Evolutionary conservation across 805 yeast species (phyloP).

Genomic region (Monosporozyma siamensis): DNA sequence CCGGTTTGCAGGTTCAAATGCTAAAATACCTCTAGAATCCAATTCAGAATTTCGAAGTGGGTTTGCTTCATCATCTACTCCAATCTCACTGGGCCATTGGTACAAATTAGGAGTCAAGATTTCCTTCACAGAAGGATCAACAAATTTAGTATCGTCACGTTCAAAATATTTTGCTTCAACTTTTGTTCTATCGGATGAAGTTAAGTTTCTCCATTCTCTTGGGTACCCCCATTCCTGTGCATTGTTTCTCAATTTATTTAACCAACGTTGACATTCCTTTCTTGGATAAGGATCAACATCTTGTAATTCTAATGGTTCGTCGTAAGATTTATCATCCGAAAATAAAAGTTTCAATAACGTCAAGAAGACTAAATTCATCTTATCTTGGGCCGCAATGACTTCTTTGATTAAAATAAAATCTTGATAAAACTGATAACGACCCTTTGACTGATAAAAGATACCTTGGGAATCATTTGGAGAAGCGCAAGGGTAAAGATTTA

Average conservation of each 20-base stretch:
- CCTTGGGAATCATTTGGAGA: slow-evolving; percentile 12
- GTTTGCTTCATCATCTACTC: slow-evolving; percentile 8
- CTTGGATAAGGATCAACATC: slow-evolving; percentile 8
- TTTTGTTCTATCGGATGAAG: slow-evolving; percentile 2
- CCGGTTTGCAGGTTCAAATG: slow-evolving; percentile 14
- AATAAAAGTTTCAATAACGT: slow-evolving; percentile 14
- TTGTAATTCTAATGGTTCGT: slow-evolving; percentile 12
- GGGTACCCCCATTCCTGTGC: slow-evolving; percentile 24
- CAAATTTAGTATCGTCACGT: slow-evolving; percentile 11
- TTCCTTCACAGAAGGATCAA: slow-evolving; percentile 13
- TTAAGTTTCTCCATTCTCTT: slow-evolving; percentile 16
- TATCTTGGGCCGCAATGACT: slow-evolving; percentile 17
- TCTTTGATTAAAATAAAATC: slow-evolving; percentile 18
- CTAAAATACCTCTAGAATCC: slow-evolving; percentile 15
- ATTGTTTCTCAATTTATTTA: slow-evolving; percentile 9
- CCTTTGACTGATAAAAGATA: slow-evolving; percentile 6
- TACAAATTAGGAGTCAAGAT: slow-evolving; percentile 15
- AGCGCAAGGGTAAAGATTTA: slow-evolving; percentile 18
- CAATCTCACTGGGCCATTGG: slow-evolving; percentile 8
- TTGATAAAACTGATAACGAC: slow-evolving; percentile 12
- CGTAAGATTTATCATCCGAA: slow-evolving; percentile 10
- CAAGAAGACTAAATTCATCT: slow-evolving; percentile 18
- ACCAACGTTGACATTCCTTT: slow-evolving; percentile 8
- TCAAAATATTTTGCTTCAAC: slow-evolving; percentile 4
- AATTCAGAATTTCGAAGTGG: slow-evolving; percentile 14